A percentile compares a stretch with the other conserved stretches of the same genome.
Conservation (phyloP, 2,329 filamentous ascomycete species). For the Beauveria scarabaeidicola region DNA sequence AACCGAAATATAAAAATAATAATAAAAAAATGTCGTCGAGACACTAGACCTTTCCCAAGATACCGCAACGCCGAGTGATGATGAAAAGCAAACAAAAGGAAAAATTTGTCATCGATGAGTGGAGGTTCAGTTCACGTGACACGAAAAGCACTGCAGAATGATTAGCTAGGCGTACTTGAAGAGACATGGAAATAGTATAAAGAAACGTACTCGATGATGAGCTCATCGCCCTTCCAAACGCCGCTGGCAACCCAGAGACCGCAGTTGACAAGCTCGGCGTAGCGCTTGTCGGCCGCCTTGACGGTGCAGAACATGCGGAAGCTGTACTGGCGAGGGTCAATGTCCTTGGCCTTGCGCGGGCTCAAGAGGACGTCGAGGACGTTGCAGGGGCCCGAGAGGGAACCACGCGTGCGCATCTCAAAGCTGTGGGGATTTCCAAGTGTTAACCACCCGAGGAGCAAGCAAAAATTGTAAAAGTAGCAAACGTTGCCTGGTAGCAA, state of each 20-base stretch:
- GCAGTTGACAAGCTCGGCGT: constrained; percentile 40
- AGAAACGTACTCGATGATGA: constrained; percentile 36
- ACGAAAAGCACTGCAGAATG: constrained; percentile 23
- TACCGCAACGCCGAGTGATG: constrained; percentile 13
- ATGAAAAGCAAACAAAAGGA: neutral
- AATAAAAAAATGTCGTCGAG: neutral
- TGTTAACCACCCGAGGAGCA: neutral
- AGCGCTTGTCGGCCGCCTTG: constrained; percentile 41
- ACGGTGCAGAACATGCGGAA: constrained; percentile 42
- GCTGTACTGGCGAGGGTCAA: constrained; percentile 36
- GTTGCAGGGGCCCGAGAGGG: constrained; percentile 37
- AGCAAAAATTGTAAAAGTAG: neutral
- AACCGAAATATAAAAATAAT: neutral
- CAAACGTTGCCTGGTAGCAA: neutral
- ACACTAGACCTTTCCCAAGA: neutral
- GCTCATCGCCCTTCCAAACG: constrained; percentile 35
- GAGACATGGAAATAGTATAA: neutral
- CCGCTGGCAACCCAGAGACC: constrained; percentile 42
- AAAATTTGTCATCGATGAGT: neutral
- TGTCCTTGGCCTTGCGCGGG: constrained; percentile 28
- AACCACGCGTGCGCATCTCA: constrained; percentile 39
- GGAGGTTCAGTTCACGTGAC: constrained; percentile 20
- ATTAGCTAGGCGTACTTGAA: neutral
- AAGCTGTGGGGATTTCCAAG: constrained; percentile 18
- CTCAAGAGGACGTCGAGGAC: constrained; percentile 32